Conservation (phyloP, 1,139 yeast species). For the Pichia norvegensis region DNA sequence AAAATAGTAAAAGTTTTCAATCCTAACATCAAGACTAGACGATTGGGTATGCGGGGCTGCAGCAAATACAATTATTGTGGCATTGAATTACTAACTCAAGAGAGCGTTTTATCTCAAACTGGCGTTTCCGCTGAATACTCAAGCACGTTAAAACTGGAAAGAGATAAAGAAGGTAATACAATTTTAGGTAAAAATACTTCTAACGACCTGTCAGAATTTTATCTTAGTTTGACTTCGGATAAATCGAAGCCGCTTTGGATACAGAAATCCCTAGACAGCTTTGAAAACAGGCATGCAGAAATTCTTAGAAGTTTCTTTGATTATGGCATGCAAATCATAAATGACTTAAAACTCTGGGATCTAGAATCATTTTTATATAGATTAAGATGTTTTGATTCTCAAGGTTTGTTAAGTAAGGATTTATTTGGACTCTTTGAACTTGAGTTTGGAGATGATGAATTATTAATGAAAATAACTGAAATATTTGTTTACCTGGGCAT, state of each 20-base stretch:
- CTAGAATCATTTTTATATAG: background rate
- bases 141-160: no score
- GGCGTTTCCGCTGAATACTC: background rate
- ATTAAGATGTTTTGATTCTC: background rate
- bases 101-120: background rate
- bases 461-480: background rate
- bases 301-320: background rate
- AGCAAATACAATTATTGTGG: constrained; percentile 92
- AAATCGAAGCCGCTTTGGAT: background rate
- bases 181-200: no score
- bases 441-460: background rate
- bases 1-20: constrained; percentile 67
- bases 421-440: no score
- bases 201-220: background rate
- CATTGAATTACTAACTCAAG: constrained; percentile 39
- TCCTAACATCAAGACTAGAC: constrained; percentile 70
- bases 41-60: constrained; percentile 85
- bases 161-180: no score
- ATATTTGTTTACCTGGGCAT: background rate
- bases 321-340: background rate
- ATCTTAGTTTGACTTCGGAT: background rate
- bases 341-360: background rate
- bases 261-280: background rate
- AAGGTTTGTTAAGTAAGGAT: background rate
- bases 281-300: background rate